phyloP scores from a whole-genome alignment of 2,329 filamentous ascomycete species.

The Stemphylium beticola region DNA sequence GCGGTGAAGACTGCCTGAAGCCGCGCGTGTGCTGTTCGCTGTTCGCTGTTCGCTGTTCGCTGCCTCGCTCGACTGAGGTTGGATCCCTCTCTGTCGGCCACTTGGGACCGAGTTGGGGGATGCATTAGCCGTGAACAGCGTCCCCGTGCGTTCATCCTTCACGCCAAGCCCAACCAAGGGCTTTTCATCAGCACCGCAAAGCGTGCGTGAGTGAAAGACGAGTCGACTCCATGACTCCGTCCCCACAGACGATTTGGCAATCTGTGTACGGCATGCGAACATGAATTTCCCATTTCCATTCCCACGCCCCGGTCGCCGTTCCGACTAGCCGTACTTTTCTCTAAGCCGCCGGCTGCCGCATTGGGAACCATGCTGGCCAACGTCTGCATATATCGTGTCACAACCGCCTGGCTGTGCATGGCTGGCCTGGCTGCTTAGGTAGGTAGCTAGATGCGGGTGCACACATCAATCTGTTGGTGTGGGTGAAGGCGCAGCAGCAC shows the following conservation, averaged over 20 bases:
- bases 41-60: neutral
- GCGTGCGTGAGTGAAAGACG: constrained; percentile 28
- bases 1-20: constrained; percentile 45
- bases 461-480: constrained; percentile 16
- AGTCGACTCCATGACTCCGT: neutral
- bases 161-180: constrained; percentile 28
- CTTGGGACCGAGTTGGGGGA: constrained; percentile 35
- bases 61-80: constrained; percentile 35
- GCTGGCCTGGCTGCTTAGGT: constrained; percentile 24
- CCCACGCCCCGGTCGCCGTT: constrained; percentile 37
- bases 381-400: neutral
- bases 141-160: constrained; percentile 45
- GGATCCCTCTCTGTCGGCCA: constrained; percentile 30
- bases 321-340: constrained; percentile 31
- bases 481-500: constrained; percentile 21
- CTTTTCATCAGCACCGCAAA: constrained; percentile 24
- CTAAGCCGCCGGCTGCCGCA: constrained; percentile 18
- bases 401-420: constrained; percentile 13
- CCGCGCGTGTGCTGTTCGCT: constrained; percentile 25
- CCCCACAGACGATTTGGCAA: constrained; percentile 29
- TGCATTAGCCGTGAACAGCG: constrained; percentile 48
- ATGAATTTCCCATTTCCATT: constrained; percentile 11
- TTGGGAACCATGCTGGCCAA: constrained; percentile 16
- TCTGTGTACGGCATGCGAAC: constrained; percentile 39
- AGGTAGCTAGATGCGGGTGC: constrained; percentile 25